Percentiles rank a stretch among this genome's conserved stretches.
Evolutionary conservation across 306 rosid genomes (phyloP).

Genomic region (Argentina anserina): DNA sequence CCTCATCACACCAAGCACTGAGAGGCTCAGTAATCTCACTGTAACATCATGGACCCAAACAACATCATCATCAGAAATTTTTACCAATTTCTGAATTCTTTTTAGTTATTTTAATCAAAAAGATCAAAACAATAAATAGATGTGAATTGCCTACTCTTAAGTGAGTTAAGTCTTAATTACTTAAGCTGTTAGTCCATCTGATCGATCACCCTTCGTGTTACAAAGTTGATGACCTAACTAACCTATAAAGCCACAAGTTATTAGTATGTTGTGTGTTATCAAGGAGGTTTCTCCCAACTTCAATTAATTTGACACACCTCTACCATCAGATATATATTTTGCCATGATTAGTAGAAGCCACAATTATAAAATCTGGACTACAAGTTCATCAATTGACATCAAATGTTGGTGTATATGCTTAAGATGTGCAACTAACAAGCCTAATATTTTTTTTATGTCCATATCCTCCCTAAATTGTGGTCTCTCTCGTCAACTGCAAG

Average conservation of each 20-base stretch:
- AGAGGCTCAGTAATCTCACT: conserved; percentile 14
- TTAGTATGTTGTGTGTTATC: not conserved
- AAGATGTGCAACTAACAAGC: not conserved
- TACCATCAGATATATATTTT: conserved; percentile 5
- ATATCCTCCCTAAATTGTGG: not conserved
- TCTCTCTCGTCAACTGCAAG: not conserved
- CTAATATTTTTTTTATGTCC: not conserved
- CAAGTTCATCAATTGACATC: not conserved
- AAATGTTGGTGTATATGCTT: conserved; percentile 5
- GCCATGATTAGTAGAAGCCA: conserved; percentile 1
- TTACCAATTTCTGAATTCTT: not conserved
- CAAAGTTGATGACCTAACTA: conserved; percentile 23
- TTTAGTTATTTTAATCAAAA: not conserved
- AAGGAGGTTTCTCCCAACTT: conserved; percentile 23
- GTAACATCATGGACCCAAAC: conserved; percentile 18
- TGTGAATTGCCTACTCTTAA: not conserved
- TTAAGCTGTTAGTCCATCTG: conserved; percentile 9
- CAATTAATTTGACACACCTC: conserved; percentile 1
- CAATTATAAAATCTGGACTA: conserved; percentile 7
- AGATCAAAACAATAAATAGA: not conserved
- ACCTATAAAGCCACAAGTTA: not conserved
- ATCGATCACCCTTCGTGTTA: conserved; percentile 10
- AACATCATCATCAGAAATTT: not conserved
- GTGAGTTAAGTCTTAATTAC: too few relatives aligned
- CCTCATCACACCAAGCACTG: conserved; percentile 15